Conservation (phyloP, 139 green algal species). For the Closterium sp. region DNA sequence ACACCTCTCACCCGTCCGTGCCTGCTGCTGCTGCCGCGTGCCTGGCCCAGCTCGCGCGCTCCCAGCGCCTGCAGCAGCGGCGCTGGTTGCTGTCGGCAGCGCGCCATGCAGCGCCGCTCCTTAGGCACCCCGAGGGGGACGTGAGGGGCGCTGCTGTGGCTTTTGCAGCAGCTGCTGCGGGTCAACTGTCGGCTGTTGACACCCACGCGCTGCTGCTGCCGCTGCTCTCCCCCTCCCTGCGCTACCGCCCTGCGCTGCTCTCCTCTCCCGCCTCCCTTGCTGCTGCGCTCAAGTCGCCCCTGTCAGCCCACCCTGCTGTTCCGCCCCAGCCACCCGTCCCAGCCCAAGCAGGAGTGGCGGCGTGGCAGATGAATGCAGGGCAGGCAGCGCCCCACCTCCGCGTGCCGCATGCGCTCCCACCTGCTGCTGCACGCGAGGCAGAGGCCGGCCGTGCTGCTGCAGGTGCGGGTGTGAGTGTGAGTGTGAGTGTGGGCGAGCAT, state of each 20-base stretch:
- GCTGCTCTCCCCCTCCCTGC: slow-evolving; percentile 57
- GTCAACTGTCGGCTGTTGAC: slow-evolving; percentile 63
- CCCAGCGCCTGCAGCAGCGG: slow-evolving; percentile 44
- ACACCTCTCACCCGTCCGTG: slow-evolving; percentile 64
- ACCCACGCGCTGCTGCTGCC: slow-evolving; percentile 69
- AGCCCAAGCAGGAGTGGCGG: background rate
- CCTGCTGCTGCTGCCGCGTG: slow-evolving; percentile 68
- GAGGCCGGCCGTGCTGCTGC: background rate
- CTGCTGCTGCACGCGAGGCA: too few relatives aligned
- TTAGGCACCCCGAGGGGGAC: slow-evolving; percentile 39
- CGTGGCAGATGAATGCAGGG: background rate
- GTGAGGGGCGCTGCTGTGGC: slow-evolving; percentile 66
- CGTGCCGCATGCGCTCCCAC: background rate
- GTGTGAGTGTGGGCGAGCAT: too few relatives aligned
- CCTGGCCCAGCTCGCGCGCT: slow-evolving; percentile 55
- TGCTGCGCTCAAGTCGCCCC: slow-evolving; percentile 28
- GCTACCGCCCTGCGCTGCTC: slow-evolving; percentile 41
- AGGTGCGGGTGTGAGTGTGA: background rate
- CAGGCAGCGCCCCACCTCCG: background rate
- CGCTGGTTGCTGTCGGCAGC: slow-evolving; percentile 64
- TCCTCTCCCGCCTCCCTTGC: slow-evolving; percentile 22
- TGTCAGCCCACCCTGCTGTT: background rate
- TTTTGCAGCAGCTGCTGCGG: slow-evolving; percentile 67
- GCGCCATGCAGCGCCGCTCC: slow-evolving; percentile 54
- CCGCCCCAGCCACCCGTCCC: background rate